Base-by-base conservation (phyloP, 257 asterid species). In the Solanum pimpinellifolium region DNA sequence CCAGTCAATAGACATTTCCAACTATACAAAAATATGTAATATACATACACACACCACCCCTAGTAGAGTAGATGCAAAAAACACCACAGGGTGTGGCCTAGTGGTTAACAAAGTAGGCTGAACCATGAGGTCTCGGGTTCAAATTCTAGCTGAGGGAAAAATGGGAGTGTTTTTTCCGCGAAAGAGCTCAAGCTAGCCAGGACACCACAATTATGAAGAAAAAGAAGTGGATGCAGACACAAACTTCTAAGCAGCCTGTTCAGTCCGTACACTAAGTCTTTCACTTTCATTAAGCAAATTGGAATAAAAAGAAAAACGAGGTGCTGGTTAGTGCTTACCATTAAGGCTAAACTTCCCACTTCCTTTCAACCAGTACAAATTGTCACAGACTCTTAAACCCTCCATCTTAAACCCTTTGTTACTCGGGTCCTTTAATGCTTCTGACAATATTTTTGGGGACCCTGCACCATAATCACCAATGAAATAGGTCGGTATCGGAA, bases 331-430 rank as follows among this genome's bases (percentile, higher is more conserved):
- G 49, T 16, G 59, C 77, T 33, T 80, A 93, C 99, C 99, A 60
- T 93, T 96, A 85, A 95, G 97, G 86, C 84, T 89, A 89, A 94
- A 97, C 90, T 94, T 95, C 66, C 99, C 99, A 89, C 99, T 93
- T 89, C 98, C 98, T 87, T 94, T 93, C 92, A 97, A 87, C 99
- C 99, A 97, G 90, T 87, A 94, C 90, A 97, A 90, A 89, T 97
- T 95, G 77, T 93, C 96, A 87, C 95, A 93, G 8, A 97, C 93
- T 89, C 88, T 95, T n/a, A 94, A 89, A 7, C 98, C 99, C 25
- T 97, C 99, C 99, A 97, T 94, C 93, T 97, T 95, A 91, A 97
- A 97, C 89, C 99, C 99, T 89, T 91, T 88, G 84, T 94, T 95
- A 52, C 91, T 93, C 16, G 98, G 81, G 82, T 91, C 92, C 91